Evolutionary conservation across 192 early-diverging fungal species (phyloP).

Genomic region (Allomyces arbusculus): DNA sequence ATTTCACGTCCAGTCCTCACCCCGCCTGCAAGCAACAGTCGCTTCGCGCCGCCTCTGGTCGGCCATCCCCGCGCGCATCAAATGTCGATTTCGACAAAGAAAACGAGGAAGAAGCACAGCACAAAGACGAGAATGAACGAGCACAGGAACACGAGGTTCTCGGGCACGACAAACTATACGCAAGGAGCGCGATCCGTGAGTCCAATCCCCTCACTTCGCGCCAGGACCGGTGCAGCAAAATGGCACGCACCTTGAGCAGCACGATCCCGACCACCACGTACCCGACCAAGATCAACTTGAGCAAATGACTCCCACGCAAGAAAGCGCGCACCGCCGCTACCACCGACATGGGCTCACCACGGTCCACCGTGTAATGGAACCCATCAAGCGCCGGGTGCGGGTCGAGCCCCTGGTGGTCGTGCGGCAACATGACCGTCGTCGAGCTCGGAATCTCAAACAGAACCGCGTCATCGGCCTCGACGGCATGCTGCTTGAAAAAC

Average conservation of each 20-base stretch:
- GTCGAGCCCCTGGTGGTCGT: not conserved
- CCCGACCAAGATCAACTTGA: not conserved
- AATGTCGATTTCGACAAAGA: not conserved
- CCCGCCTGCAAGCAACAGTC: no score
- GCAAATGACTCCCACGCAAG: not conserved
- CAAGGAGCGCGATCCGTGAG: no score
- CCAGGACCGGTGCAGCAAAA: no score
- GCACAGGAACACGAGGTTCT: not conserved
- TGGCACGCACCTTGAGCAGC: not conserved
- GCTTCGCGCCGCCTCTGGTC: no score
- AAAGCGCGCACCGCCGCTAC: not conserved
- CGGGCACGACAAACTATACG: not conserved
- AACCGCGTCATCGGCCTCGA: constrained; percentile 39
- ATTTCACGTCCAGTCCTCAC: no score
- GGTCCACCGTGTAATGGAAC: not conserved
- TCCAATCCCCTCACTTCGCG: no score
- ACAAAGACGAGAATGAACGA: not conserved
- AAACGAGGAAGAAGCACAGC: not conserved
- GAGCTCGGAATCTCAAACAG: constrained; percentile 29
- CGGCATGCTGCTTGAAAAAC: constrained; percentile 38
- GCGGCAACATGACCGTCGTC: not conserved
- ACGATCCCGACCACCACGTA: not conserved
- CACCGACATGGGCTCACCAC: not conserved
- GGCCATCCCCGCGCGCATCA: not conserved
- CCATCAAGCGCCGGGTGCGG: not conserved